phyloP scores from a whole-genome alignment of 1,284 basidiomycete species.

The Cryptococcus neoformans region DNA sequence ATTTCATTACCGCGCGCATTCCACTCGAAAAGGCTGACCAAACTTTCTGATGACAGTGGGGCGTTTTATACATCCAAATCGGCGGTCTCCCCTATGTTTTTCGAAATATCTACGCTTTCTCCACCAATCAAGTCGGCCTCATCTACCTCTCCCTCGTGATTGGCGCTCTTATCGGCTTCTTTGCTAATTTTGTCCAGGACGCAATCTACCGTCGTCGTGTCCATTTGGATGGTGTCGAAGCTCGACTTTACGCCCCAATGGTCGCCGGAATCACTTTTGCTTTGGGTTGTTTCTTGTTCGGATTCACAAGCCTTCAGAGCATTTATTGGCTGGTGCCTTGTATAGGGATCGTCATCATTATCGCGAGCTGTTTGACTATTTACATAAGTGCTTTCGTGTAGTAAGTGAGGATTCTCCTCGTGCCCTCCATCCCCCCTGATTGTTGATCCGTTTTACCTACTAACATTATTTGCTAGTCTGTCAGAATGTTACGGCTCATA shows the following conservation, averaged over 20 bases:
- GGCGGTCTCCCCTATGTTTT: slow-evolving; percentile 66
- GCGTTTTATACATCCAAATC: slow-evolving; percentile 66
- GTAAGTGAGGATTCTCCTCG: slow-evolving; percentile 11
- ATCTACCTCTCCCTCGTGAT: slow-evolving; percentile 62
- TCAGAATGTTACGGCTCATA: slow-evolving; percentile 28
- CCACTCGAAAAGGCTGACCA: not conserved
- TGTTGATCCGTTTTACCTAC: not conserved
- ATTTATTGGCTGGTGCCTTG: slow-evolving; percentile 41
- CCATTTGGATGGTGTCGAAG: slow-evolving; percentile 62
- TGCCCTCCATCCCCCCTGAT: not conserved
- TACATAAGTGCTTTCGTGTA: slow-evolving; percentile 43
- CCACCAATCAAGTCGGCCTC: slow-evolving; percentile 61
- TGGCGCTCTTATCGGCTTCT: slow-evolving; percentile 60
- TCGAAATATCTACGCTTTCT: slow-evolving; percentile 62
- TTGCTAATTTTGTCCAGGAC: slow-evolving; percentile 63
- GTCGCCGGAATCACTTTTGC: slow-evolving; percentile 63
- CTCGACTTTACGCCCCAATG: slow-evolving; percentile 66
- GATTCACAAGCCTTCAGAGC: slow-evolving; percentile 34
- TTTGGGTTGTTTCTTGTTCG: slow-evolving; percentile 58
- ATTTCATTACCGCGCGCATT: not conserved
- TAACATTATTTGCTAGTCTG: slow-evolving; percentile 6
- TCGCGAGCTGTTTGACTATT: slow-evolving; percentile 24
- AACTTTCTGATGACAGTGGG: slow-evolving; percentile 55
- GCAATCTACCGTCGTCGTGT: slow-evolving; percentile 60
- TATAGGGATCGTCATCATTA: slow-evolving; percentile 59